Percentiles rank a stretch among this genome's conserved stretches.
These are phyloP conservation scores for Alliaria petiolata DNA, from an alignment of 345 rosid species.

Conservation along the genomic window DNA sequence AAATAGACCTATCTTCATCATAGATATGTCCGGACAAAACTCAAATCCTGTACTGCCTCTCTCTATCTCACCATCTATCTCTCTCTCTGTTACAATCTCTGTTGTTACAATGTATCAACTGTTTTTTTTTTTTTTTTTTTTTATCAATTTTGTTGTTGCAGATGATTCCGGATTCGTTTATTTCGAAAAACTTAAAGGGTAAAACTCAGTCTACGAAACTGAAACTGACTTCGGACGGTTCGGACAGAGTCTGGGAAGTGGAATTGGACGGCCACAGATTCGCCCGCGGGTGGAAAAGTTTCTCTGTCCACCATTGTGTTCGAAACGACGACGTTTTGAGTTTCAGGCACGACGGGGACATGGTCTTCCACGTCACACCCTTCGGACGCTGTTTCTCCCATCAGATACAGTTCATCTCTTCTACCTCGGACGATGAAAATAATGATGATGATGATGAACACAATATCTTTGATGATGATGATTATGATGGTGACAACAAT, in stretches of 20 bases:
- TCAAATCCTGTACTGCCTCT: conserved; percentile 16
- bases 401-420: not conserved
- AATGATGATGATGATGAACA: conserved; percentile 7
- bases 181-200: not conserved
- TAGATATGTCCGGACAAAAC: conserved; percentile 12
- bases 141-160: not conserved
- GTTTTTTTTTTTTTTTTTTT: too few relatives aligned
- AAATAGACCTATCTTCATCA: conserved; percentile 13
- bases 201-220: not conserved
- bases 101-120: not conserved
- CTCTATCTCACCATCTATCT: too few relatives aligned
- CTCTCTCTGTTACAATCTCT: not conserved
- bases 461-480: conserved; percentile 6
- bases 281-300: conserved; percentile 17
- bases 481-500: not conserved
- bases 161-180: conserved; percentile 22
- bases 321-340: conserved; percentile 22
- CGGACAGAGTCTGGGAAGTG: conserved; percentile 25
- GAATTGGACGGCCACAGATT: conserved; percentile 8
- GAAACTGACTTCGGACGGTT: conserved; percentile 18
- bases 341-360: conserved; percentile 17
- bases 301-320: conserved; percentile 10
- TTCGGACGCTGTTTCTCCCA: conserved; percentile 21
- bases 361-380: conserved; percentile 26
- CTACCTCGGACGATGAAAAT: conserved; percentile 13